phyloP scores from a whole-genome alignment of 2,329 filamentous ascomycete species.

The Tolypocladium album region DNA sequence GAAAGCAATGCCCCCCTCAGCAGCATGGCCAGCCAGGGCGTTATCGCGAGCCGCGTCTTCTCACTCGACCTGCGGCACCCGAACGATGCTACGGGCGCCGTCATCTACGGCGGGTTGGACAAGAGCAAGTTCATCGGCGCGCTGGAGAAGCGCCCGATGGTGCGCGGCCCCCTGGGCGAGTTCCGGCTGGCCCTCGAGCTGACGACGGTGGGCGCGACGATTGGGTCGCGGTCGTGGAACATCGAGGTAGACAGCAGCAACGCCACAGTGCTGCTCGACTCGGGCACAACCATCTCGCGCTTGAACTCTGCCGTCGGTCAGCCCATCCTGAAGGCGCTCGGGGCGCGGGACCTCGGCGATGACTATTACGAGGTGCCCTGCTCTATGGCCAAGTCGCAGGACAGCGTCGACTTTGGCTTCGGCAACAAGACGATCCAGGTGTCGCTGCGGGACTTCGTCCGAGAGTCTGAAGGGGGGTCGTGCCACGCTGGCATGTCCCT shows the following conservation, averaged over 20 bases:
- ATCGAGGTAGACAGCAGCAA: constrained; percentile 18
- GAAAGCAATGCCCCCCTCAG: constrained; percentile 32
- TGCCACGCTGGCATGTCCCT: constrained; percentile 32
- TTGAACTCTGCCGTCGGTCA: constrained; percentile 31
- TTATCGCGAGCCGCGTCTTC: constrained; percentile 40
- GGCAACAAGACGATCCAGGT: constrained; percentile 28
- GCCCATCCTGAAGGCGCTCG: constrained; percentile 31
- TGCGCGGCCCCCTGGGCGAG: constrained; percentile 23
- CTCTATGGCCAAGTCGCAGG: constrained; percentile 19
- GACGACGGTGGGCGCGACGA: constrained; percentile 18
- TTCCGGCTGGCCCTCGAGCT: constrained; percentile 25
- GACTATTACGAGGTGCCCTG: constrained; percentile 37
- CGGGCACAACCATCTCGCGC: constrained; percentile 37
- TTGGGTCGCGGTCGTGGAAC: constrained; percentile 9
- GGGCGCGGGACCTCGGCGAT: constrained; percentile 24
- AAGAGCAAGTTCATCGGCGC: constrained; percentile 38
- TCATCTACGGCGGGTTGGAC: constrained; percentile 44
- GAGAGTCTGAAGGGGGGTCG: constrained; percentile 14
- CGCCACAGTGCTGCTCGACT: constrained; percentile 37
- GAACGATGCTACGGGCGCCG: constrained; percentile 30
- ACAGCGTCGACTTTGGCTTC: constrained; percentile 39
- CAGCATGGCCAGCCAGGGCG: constrained; percentile 32
- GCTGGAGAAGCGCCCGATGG: constrained; percentile 31
- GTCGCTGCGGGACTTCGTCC: constrained; percentile 35
- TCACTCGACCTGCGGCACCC: constrained; percentile 37